Conservation (phyloP, 2,329 filamentous ascomycete species). For the Colletotrichum sp. region DNA sequence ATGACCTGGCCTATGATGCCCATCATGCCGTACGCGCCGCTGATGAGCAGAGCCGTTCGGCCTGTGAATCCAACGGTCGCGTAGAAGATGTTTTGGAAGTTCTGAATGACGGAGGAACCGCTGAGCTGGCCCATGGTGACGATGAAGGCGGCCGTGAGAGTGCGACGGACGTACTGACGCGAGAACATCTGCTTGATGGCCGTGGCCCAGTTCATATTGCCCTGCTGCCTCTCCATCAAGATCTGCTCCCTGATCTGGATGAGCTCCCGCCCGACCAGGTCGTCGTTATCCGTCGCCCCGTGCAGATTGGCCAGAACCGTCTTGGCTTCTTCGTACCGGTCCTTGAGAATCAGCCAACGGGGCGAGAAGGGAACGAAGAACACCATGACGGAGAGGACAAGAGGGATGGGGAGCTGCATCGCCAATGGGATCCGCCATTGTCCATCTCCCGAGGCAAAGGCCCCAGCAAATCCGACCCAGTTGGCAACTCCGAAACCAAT, state of each 20-base stretch:
- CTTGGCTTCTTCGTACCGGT: conserved; percentile 24
- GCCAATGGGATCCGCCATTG: conserved; percentile 32
- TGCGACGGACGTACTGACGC: conserved; percentile 32
- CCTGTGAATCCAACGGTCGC: conserved; percentile 35
- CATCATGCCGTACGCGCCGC: conserved; percentile 40
- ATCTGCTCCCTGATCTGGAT: conserved; percentile 34
- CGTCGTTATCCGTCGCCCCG: conserved; percentile 21
- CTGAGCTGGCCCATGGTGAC: conserved; percentile 37
- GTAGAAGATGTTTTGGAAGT: conserved; percentile 41
- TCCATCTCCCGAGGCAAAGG: conserved; percentile 30
- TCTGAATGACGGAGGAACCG: conserved; percentile 39
- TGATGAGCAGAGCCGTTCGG: conserved; percentile 35
- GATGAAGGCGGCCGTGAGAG: conserved; percentile 35
- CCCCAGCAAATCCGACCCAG: conserved; percentile 38
- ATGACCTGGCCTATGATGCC: conserved; percentile 37
- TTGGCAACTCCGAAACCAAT: conserved; percentile 34
- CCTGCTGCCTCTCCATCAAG: conserved; percentile 26
- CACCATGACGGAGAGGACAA: conserved; percentile 25
- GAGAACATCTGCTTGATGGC: conserved; percentile 27
- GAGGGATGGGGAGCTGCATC: conserved; percentile 26
- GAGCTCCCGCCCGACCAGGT: conserved; percentile 28
- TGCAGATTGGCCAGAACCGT: conserved; percentile 22
- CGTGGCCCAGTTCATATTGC: conserved; percentile 21
- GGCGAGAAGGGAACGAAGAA: conserved; percentile 30
- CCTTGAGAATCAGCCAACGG: conserved; percentile 22